Base-by-base conservation (phyloP, 2,329 filamentous ascomycete species). In the Nigrograna mackinnonii region DNA sequence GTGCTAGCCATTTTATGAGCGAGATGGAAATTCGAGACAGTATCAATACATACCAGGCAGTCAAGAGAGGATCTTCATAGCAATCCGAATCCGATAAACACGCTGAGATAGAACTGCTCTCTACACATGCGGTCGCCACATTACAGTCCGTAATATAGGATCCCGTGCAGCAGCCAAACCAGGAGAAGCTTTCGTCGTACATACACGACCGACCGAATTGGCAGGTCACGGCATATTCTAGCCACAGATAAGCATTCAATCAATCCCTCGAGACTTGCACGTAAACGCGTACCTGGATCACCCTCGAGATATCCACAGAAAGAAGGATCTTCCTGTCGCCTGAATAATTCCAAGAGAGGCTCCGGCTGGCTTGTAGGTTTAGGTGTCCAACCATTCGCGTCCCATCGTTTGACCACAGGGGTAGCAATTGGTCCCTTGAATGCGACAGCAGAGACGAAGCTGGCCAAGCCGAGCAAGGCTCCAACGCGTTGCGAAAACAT, bases 121-220 rank as follows among this genome's bases (percentile, higher is more conserved):
- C 34, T 11, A 53, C 45, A 26, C 50, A 51, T n/a, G 39, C 43
- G 2, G 50, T 53, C 3, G 22, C 9, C 6, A 54, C 40, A 21
- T 47, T 37, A 37, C 48, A 51, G n/a, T 51, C 46, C n/a, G 46
- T 33, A 4, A 49, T 35, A 6, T 12, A 18, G 6, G 36, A 40
- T 3, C 50, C 50, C 6, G 45, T 51, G 26, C 48, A 54, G 39
- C 50, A 49, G 4, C 50, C 46, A 30, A 49, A 54, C 50, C 50
- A 51, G 13, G 35, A 24, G 21, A 24, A 40, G 4, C n/a, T 22
- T 7, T 40, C 40, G 21, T 49, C 39, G 37, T 46, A 46, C 35
- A 49, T 34, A 38, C 50, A 51, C 4, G 20, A 44, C 17, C 35
- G 35, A 13, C 43, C 39, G 6, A 14, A n/a, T 14, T 41, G 31